Evolutionary conservation across 768 basidiomycete species (phyloP).

Genomic region (Russula emetica): DNA sequence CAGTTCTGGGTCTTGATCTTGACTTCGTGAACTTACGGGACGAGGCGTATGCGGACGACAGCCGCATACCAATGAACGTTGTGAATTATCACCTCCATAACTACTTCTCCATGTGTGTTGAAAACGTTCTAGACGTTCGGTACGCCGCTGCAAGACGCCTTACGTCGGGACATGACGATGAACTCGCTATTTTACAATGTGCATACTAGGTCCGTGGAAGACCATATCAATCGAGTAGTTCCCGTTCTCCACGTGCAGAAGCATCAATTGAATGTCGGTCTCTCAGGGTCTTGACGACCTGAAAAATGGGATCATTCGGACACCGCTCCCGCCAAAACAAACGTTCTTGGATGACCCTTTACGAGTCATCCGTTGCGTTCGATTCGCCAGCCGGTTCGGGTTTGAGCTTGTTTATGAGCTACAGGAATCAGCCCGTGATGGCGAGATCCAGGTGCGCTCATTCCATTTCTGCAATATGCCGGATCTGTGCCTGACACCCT

Average conservation of each 20-base stretch:
- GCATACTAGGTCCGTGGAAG: constrained; percentile 80
- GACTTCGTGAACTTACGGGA: constrained; percentile 93
- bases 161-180: constrained; percentile 89
- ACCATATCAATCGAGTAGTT: constrained; percentile 71
- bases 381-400: constrained; percentile 89
- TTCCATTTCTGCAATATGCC: not conserved
- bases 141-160: constrained; percentile 86
- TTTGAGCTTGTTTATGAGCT: constrained; percentile 73
- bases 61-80: constrained; percentile 84
- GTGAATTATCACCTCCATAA: constrained; percentile 42
- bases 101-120: not conserved
- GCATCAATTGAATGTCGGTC: not conserved
- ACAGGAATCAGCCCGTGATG: constrained; percentile 54
- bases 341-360: constrained; percentile 95
- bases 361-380: constrained; percentile 81
- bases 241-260: not conserved
- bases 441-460: constrained; percentile 54
- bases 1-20: constrained; percentile 73
- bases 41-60: constrained; percentile 84
- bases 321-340: constrained; percentile 78
- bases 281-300: constrained; percentile 81
- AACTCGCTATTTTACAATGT: constrained; percentile 97
- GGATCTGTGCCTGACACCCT: not conserved
- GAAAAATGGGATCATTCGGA: constrained; percentile 70
- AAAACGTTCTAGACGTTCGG: constrained; percentile 65